Evolutionary conservation across 768 basidiomycete genomes (phyloP).

Genomic region (Pleurotus tuber-regium): DNA sequence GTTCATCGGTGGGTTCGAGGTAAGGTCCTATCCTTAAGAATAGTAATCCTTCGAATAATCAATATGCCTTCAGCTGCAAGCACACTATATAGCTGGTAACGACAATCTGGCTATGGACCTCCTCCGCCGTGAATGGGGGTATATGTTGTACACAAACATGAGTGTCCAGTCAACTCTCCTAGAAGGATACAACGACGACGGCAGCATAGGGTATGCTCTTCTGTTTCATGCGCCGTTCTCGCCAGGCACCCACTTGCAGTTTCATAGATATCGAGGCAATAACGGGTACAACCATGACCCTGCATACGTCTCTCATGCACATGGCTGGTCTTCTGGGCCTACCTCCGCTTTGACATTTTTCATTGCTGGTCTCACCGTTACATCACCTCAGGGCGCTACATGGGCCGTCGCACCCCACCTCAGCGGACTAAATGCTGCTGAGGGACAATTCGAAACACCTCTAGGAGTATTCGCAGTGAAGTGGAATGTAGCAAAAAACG

Average conservation of each 20-base stretch:
- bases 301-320: constrained; percentile 57
- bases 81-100: constrained; percentile 54
- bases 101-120: constrained; percentile 51
- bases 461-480: constrained; percentile 49
- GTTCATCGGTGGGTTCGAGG: constrained; percentile 59
- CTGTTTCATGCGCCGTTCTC: neutral
- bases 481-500: constrained; percentile 31
- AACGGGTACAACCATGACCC: constrained; percentile 56
- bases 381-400: constrained; percentile 41
- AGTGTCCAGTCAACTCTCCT: constrained; percentile 56
- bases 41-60: too few relatives aligned
- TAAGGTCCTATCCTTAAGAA: constrained; percentile 21
- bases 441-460: constrained; percentile 53
- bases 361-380: constrained; percentile 51
- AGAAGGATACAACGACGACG: constrained; percentile 58
- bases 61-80: constrained; percentile 41
- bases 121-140: constrained; percentile 55
- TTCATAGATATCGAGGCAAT: constrained; percentile 46
- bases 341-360: constrained; percentile 58
- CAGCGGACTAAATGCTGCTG: constrained; percentile 32
- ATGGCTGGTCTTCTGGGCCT: constrained; percentile 59
- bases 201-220: constrained; percentile 42
- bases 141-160: constrained; percentile 53
- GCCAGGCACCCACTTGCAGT: neutral
- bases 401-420: constrained; percentile 50